Conservation (phyloP, 2,329 filamentous ascomycete genomes). For the Sarocladium brachiariae region DNA sequence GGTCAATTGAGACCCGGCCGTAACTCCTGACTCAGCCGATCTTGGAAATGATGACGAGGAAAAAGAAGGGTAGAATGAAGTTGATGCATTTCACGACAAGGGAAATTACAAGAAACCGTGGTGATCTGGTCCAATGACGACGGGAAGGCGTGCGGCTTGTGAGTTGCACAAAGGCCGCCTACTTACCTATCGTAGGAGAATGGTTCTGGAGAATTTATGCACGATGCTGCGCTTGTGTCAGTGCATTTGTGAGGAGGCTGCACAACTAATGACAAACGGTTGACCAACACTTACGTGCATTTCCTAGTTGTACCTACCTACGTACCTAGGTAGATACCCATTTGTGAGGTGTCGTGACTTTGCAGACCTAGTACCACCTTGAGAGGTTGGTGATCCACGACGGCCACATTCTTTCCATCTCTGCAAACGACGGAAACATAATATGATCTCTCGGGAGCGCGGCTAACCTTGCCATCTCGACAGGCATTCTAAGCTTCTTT, state of each 20-base stretch:
- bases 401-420: constrained; percentile 1
- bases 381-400: constrained; percentile 5
- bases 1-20: no score
- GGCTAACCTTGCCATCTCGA: background rate
- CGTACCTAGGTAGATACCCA: no score
- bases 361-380: no score
- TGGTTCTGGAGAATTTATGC: background rate
- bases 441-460: background rate
- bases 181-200: background rate
- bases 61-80: background rate
- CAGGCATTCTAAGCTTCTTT: constrained; percentile 2
- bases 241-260: background rate
- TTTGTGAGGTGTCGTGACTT: no score
- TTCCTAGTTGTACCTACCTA: no score
- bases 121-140: background rate
- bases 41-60: background rate
- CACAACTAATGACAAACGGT: background rate
- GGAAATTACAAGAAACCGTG: background rate
- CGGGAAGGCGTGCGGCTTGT: background rate
- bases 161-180: constrained; percentile 4
- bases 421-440: constrained; percentile 8
- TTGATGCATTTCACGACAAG: background rate
- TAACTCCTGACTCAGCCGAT: constrained; percentile 6
- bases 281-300: no score
- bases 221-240: background rate